Evolutionary conservation across 2,329 filamentous ascomycete species (phyloP), one percentile per base, ranked within the genome.

Genomic region (Fusarium brachygibbosum): DNA sequence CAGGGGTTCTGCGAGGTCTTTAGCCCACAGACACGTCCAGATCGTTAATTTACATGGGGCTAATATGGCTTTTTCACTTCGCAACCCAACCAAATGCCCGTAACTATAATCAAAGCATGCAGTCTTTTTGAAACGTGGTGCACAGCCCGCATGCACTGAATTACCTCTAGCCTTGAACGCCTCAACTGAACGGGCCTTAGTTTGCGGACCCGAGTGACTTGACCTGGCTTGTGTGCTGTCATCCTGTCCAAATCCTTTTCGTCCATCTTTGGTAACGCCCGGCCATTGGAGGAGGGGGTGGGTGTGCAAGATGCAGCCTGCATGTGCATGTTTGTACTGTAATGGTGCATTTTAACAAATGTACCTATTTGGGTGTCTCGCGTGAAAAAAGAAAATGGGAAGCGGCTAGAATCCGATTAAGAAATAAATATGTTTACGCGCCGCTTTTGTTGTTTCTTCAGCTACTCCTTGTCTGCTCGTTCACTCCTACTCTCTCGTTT

Each of bases 151-250:
- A 37, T 49, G 38, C 58, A 63, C 44, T 37, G 37, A 32, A 31
- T 63, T 51, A 19, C n/a, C 29, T 42, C 42, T 61, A 29, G 46
- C 37, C 31, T 35, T 35, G 29, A 14, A 40, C 62, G 62, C 62
- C 62, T 54, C 62, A 65, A 54, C 62, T 65, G 61, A 66, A 42
- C 41, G 25, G 46, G 16, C 46, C 61, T 63, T 17, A 49, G 42
- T 11, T 49, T 34, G 58, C 21, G 48, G 58, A 21, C 38, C 34
- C 13, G 48, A 29, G n/a, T 51, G 48, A 51, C 34, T 38, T 51
- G 31, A 19, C 34, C 10, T 25, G 29, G 45, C 29, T 17, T 13
- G 48, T 51, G 48, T 51, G 48, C 34, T 52, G 63, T 60, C 61
- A 65, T 23, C 44, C 58, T 38, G 32, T 42, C 42, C 41, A 54